These are phyloP conservation scores for Trichomonas tenax DNA, from an alignment of 208 protist genomes.

Conservation along the genomic window DNA sequence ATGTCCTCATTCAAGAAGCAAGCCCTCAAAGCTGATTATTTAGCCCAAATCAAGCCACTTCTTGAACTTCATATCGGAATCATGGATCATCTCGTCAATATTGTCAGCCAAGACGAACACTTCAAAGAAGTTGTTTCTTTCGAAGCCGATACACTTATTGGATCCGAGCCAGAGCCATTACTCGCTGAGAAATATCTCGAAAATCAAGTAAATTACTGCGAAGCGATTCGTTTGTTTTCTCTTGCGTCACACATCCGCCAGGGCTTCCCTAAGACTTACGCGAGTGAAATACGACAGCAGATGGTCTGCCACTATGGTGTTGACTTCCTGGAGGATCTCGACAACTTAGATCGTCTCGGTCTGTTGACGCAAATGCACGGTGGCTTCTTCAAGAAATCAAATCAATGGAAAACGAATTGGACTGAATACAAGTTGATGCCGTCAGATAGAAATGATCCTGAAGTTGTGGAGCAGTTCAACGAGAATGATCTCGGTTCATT, in stretches of 20 bases:
- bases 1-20: neutral
- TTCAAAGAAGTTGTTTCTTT: neutral
- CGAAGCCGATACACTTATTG: neutral
- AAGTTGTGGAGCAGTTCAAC: no score
- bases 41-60: neutral
- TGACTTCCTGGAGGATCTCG: neutral
- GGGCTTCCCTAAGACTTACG: neutral
- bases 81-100: neutral
- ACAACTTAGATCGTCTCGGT: neutral
- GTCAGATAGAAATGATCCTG: no score
- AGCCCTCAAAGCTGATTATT: neutral
- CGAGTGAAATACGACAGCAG: neutral
- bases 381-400: no score
- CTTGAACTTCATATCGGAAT: neutral
- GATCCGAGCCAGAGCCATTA: neutral
- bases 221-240: neutral
- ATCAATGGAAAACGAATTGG: no score
- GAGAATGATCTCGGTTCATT: neutral
- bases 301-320: neutral
- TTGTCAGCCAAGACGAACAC: neutral
- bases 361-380: neutral
- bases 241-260: neutral
- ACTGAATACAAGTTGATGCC: no score
- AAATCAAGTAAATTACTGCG: neutral
- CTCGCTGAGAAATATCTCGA: neutral